Evolutionary conservation across 768 basidiomycete genomes (phyloP).

Genomic region (Boletus reticulatus): DNA sequence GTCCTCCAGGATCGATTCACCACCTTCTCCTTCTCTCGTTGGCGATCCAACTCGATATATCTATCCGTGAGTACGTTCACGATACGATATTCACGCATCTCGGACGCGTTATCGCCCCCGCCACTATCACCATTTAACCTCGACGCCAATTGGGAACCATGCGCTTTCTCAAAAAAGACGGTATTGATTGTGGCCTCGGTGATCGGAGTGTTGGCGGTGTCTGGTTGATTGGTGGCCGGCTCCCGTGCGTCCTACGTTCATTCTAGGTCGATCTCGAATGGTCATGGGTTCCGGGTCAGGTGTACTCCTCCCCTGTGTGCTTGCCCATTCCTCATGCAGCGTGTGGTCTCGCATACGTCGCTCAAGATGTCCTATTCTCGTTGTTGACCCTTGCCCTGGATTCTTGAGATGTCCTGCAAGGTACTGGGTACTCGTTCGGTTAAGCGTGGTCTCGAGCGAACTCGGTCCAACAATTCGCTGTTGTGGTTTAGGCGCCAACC

Average conservation of each 20-base stretch:
- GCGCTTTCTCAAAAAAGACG: not conserved
- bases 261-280: not conserved
- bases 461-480: no score
- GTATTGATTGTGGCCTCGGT: not conserved
- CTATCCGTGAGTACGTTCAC: not conserved
- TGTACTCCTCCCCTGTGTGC: not conserved
- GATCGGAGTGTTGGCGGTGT: not conserved
- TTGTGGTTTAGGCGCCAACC: not conserved
- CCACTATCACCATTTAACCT: not conserved
- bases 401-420: not conserved
- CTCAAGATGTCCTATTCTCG: not conserved
- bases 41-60: not conserved
- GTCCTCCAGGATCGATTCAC: slow-evolving; percentile 1
- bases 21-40: slow-evolving; percentile 2
- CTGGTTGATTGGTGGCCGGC: not conserved
- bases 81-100: not conserved
- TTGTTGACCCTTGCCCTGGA: not conserved
- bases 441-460: no score
- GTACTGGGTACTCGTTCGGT: not conserved
- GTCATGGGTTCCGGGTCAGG: not conserved
- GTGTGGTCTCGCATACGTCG: not conserved
- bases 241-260: not conserved
- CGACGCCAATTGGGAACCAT: not conserved
- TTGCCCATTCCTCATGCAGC: not conserved
- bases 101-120: no score